Conservation (phyloP, 257 asterid genomes). For the Thymus quinquecostatus region DNA sequence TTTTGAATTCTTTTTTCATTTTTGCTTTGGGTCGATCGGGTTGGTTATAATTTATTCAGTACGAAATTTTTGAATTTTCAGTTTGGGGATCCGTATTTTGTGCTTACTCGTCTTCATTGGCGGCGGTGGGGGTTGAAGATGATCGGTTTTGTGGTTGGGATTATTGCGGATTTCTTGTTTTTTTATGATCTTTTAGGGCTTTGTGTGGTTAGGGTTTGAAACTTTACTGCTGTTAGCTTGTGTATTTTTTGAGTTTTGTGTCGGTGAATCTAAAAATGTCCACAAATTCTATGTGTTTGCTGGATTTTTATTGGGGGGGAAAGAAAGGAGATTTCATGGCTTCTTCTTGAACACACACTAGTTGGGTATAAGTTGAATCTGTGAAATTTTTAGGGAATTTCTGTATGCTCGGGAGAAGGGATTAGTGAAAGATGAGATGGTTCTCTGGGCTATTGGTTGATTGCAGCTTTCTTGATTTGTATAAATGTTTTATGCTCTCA, state of each 20-base stretch:
- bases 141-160: background rate
- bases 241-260: background rate
- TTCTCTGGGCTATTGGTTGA: background rate
- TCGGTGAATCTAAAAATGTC: background rate
- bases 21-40: conserved; percentile 1
- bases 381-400: background rate
- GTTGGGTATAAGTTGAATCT: too few species aligned
- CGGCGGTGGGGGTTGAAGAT: background rate
- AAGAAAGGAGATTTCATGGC: background rate
- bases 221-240: background rate
- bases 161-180: background rate
- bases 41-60: background rate
- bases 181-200: conserved; percentile 30
- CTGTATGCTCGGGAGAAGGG: background rate
- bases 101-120: background rate
- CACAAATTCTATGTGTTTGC: background rate
- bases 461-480: background rate
- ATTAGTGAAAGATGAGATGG: background rate
- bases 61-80: background rate
- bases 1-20: background rate
- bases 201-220: conserved; percentile 19
- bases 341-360: background rate
- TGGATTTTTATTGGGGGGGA: background rate
- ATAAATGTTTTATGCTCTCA: background rate
- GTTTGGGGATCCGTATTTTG: background rate